These are phyloP conservation scores for Cicer cuneatum DNA, from an alignment of 306 rosid species.

Conservation along the genomic window DNA sequence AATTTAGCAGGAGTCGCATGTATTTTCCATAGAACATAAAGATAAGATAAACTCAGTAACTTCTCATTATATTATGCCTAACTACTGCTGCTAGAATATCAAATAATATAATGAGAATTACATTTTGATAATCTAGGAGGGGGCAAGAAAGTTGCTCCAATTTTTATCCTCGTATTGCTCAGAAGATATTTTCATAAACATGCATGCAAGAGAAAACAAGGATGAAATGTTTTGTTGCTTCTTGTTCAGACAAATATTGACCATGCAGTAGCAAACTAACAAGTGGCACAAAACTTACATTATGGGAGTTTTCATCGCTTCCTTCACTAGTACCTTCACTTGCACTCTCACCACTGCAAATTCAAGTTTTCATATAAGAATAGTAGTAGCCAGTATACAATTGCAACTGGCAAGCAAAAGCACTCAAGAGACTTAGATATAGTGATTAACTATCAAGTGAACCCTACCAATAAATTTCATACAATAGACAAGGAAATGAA, in stretches of 20 bases:
- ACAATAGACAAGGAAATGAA: neutral
- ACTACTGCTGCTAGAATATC: neutral
- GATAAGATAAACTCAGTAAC: neutral
- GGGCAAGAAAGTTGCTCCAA: neutral
- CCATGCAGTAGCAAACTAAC: slow-evolving; percentile 26
- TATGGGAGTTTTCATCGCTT: slow-evolving; percentile 88
- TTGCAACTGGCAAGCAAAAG: slow-evolving; percentile 35
- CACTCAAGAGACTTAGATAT: neutral
- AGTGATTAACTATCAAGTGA: neutral
- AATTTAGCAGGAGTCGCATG: neutral
- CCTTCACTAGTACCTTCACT: slow-evolving; percentile 98
- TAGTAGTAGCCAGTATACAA: slow-evolving; percentile 39
- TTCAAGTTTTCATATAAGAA: slow-evolving; percentile 53
- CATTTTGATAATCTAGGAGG: neutral
- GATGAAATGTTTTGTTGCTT: neutral
- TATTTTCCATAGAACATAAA: neutral
- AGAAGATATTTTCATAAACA: slow-evolving; percentile 22
- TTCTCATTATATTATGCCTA: too few relatives aligned
- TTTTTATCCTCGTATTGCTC: neutral
- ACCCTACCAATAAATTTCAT: slow-evolving; percentile 3
- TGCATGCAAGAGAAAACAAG: slow-evolving; percentile 10
- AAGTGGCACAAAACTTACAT: slow-evolving; percentile 63
- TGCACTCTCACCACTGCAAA: slow-evolving; percentile 91
- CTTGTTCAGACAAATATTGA: neutral
- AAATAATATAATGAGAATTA: neutral